A percentile compares a stretch with the other conserved stretches of the same genome.
These are phyloP conservation scores for Venturiaceae sp. DNA, from an alignment of 2,329 filamentous ascomycete genomes.

Conservation along the genomic window DNA sequence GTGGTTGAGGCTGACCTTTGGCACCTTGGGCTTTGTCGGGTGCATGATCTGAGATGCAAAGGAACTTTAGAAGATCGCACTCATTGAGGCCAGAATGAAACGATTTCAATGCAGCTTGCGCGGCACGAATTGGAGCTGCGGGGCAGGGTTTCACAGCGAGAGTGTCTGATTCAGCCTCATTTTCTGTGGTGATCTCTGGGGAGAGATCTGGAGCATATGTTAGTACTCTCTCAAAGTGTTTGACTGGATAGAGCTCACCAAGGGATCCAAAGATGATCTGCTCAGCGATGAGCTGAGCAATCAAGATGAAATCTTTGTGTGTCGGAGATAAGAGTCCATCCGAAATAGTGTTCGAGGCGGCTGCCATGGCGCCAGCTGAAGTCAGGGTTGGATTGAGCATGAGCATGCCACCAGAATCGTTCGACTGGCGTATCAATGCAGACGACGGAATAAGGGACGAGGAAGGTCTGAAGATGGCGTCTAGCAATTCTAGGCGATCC, in stretches of 20 bases:
- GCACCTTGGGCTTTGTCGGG: conserved; percentile 5
- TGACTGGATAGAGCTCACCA: background rate
- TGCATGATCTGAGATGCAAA: background rate
- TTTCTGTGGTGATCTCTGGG: background rate
- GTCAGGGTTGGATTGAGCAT: background rate
- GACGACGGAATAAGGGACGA: background rate
- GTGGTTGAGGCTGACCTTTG: conserved; percentile 18
- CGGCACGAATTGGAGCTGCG: background rate
- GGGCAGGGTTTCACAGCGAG: background rate
- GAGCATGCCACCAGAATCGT: background rate
- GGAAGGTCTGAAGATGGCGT: background rate
- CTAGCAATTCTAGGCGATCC: background rate
- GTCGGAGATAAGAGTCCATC: background rate
- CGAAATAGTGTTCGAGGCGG: background rate
- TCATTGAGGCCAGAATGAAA: background rate
- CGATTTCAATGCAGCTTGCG: background rate
- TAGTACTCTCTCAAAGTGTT: background rate
- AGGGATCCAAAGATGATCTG: conserved; percentile 44
- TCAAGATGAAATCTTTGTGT: conserved; percentile 54
- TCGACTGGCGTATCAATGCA: background rate
- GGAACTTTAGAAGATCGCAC: conserved; percentile 5
- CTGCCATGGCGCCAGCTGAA: background rate
- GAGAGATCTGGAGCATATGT: background rate
- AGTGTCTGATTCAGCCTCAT: background rate
- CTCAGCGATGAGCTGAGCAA: conserved; percentile 63